Conservation (phyloP, 108 stramenopile genomes). For the Fistulifera solaris region DNA sequence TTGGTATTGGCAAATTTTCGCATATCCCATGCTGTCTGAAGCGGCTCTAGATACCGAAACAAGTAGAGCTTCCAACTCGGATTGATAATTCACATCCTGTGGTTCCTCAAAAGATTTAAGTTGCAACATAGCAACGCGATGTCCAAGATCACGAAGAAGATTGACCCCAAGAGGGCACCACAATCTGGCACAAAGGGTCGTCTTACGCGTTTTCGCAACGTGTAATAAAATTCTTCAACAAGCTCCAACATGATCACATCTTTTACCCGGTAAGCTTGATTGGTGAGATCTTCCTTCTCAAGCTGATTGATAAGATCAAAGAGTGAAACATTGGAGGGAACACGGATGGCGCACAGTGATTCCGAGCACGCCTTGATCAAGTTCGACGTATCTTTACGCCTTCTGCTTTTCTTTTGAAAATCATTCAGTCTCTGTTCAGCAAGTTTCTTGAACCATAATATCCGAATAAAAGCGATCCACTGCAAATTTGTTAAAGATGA, state of each 20-base stretch:
- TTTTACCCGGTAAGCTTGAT: not conserved
- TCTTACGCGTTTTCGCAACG: slow-evolving; percentile 1
- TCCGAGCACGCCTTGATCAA: not conserved
- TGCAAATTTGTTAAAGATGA: not conserved
- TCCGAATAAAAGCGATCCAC: slow-evolving; percentile 2
- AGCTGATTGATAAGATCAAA: not conserved
- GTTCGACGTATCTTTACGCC: not conserved
- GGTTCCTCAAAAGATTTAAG: not conserved
- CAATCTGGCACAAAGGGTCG: slow-evolving; percentile 21
- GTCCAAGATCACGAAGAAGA: slow-evolving; percentile 16
- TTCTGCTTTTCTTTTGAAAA: not conserved
- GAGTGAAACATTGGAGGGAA: not conserved
- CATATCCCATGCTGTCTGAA: not conserved
- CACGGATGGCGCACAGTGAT: no score
- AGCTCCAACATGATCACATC: slow-evolving; percentile 8
- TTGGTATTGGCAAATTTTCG: not conserved
- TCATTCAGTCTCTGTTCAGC: not conserved
- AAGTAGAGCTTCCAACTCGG: not conserved
- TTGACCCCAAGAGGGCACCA: slow-evolving; percentile 32
- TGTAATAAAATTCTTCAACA: slow-evolving; percentile 30
- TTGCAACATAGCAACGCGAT: not conserved
- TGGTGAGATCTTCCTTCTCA: not conserved
- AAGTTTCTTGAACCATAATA: slow-evolving; percentile 1
- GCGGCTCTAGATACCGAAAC: not conserved
- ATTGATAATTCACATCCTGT: not conserved